Evolutionary conservation across 176 grass and related monocot genomes (phyloP).

Genomic region (Lolium multiflorum): DNA sequence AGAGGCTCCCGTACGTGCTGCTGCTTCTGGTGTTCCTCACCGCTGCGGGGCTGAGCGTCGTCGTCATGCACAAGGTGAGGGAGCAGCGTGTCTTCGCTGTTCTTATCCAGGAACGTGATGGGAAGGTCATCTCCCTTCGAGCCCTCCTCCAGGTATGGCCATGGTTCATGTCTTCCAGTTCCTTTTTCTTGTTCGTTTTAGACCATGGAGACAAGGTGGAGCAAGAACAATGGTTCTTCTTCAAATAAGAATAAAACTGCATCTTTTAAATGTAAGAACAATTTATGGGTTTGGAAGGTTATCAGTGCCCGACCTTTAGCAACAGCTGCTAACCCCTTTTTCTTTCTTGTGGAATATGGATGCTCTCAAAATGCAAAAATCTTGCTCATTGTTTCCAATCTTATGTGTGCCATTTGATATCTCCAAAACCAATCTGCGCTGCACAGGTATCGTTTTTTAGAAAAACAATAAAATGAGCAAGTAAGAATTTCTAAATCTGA

Average conservation of each 20-base stretch:
- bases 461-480: neutral
- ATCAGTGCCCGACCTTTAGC: neutral
- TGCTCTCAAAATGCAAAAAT: slow-evolving; percentile 2
- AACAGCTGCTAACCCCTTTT: neutral
- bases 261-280: neutral
- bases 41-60: slow-evolving; percentile 49
- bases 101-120: slow-evolving; percentile 67
- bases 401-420: neutral
- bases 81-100: slow-evolving; percentile 60
- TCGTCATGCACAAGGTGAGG: slow-evolving; percentile 75
- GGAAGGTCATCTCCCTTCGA: slow-evolving; percentile 63
- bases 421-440: neutral
- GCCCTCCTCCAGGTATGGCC: slow-evolving; percentile 66
- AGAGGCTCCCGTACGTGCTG: slow-evolving; percentile 55
- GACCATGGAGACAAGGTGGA: slow-evolving; percentile 1
- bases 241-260: neutral
- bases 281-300: neutral
- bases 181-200: neutral
- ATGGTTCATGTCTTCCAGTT: slow-evolving; percentile 15
- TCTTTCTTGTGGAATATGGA: slow-evolving; percentile 1
- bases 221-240: neutral
- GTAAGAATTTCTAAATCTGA: slow-evolving; percentile 3
- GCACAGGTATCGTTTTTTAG: neutral
- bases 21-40: slow-evolving; percentile 70
- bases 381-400: slow-evolving; percentile 13